Base-by-base conservation (phyloP, 1,284 basidiomycete genomes). In the Rhodotorula sp. region DNA sequence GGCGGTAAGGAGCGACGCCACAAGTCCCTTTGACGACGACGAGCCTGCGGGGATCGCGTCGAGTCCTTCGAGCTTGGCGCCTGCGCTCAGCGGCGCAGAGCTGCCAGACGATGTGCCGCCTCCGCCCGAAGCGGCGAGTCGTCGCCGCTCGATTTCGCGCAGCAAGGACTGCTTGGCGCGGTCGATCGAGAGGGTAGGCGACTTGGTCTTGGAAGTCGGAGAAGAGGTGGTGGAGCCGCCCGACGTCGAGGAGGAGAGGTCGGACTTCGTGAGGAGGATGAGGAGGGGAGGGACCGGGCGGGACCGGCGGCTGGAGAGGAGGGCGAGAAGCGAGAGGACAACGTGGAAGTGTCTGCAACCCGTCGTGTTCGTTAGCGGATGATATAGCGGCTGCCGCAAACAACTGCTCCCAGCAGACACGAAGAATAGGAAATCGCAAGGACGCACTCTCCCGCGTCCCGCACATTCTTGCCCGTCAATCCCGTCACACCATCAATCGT, bases 261-360 rank as follows among this genome's bases (percentile, higher is more conserved):
- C 76, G 34, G 76, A 71, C 36, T 76, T 76, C 52, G 74, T 72
- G 59, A 77, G 70, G 60, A 76, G 72, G 53, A 77, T 66, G 34
- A 77, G 62, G 47, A 77, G 55, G 3, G 70, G 67, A 8, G 70
- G 69, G 47, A 65, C 58, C 24, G 29, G 53, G 39, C 39, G 39
- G n/a, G 51, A 13, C 20, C 36, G 61, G 8, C 53, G 51, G 8
- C 46, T 15, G 49, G 66, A 65, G 19, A 74, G 71, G 22, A 67
- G 60, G 6, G 72, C 44, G 59, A 77, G 66, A 55, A 77, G 64
- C 11, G 72, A 76, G 36, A 77, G 68, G 44, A 77, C 56, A 36
- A 77, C 53, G 62, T 77, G 76, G 13, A 77, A 67, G 53, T 74
- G 72, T 24, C 74, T 75, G 61, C 39, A 7, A 39, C 11, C 32